Percentiles rank a stretch among this genome's conserved stretches.
Conservation (phyloP, 129 eudicot species). For the Arctium lappa region DNA sequence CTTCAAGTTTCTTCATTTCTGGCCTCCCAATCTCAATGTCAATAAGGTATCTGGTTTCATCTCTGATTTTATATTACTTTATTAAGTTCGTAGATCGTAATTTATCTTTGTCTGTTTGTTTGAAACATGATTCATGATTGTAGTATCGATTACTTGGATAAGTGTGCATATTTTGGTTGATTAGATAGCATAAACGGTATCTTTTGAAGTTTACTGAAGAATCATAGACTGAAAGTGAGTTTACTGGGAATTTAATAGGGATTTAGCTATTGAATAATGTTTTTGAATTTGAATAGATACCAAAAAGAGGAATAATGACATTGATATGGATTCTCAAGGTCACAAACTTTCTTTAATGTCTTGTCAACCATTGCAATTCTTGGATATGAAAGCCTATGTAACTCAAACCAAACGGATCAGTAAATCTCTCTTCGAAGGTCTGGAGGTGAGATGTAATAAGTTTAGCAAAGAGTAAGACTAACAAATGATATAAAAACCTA, state of each 20-base stretch:
- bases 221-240: neutral
- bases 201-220: neutral
- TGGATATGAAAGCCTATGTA: neutral
- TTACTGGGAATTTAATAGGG: neutral
- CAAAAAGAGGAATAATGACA: neutral
- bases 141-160: neutral
- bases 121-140: neutral
- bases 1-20: constrained; percentile 62
- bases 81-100: neutral
- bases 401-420: neutral
- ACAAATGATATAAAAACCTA: neutral
- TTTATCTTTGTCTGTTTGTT: too few relatives aligned
- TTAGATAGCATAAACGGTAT: neutral
- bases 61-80: neutral
- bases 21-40: constrained; percentile 70
- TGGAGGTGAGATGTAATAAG: neutral
- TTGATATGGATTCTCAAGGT: neutral
- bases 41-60: constrained; percentile 52
- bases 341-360: neutral
- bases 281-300: neutral
- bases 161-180: neutral
- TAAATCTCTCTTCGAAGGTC: neutral
- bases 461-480: neutral
- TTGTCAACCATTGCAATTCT: neutral
- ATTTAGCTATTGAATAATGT: neutral